Evolutionary conservation across 495 filamentous ascomycete genomes (phyloP).

Genomic region (Pseudotulostoma volvatum): DNA sequence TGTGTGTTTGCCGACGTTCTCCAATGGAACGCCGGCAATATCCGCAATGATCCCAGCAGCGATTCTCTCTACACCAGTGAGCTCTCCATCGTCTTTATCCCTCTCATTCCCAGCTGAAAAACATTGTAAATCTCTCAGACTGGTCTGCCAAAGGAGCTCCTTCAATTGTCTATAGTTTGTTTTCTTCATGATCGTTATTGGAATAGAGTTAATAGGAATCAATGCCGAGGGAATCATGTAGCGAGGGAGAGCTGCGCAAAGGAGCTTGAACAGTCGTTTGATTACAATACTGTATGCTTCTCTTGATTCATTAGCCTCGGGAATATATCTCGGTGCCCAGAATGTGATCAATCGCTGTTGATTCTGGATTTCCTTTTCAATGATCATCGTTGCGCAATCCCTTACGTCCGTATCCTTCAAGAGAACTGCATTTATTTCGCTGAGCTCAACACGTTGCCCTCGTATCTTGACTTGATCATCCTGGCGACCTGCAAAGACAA

Average conservation of each 20-base stretch:
- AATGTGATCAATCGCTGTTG: slow-evolving; percentile 39
- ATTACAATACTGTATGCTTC: slow-evolving; percentile 7
- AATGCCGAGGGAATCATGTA: slow-evolving; percentile 58
- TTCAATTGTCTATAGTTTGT: slow-evolving; percentile 35
- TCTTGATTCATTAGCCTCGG: not conserved
- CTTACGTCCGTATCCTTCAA: slow-evolving; percentile 23
- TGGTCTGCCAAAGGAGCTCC: slow-evolving; percentile 14
- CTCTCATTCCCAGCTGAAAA: slow-evolving; percentile 10
- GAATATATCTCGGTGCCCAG: slow-evolving; percentile 28
- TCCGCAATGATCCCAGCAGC: slow-evolving; percentile 35
- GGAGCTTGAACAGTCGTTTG: slow-evolving; percentile 20
- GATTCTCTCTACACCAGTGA: slow-evolving; percentile 21
- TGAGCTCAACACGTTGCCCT: slow-evolving; percentile 47
- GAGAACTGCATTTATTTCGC: slow-evolving; percentile 47
- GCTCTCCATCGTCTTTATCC: slow-evolving; percentile 11
- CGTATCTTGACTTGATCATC: slow-evolving; percentile 55
- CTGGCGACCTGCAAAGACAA: slow-evolving; percentile 41
- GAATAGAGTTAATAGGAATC: slow-evolving; percentile 46
- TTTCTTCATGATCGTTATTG: slow-evolving; percentile 48
- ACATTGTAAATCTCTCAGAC: slow-evolving; percentile 8
- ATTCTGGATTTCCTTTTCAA: slow-evolving; percentile 12
- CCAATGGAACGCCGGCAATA: slow-evolving; percentile 27
- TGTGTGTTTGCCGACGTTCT: slow-evolving; percentile 28
- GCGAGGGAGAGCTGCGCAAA: slow-evolving; percentile 31
- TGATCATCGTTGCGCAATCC: slow-evolving; percentile 38